Percentiles rank a stretch among this genome's conserved stretches.
Conservation (phyloP, 2,329 filamentous ascomycete species). For the Incumbomyces delicatus region DNA sequence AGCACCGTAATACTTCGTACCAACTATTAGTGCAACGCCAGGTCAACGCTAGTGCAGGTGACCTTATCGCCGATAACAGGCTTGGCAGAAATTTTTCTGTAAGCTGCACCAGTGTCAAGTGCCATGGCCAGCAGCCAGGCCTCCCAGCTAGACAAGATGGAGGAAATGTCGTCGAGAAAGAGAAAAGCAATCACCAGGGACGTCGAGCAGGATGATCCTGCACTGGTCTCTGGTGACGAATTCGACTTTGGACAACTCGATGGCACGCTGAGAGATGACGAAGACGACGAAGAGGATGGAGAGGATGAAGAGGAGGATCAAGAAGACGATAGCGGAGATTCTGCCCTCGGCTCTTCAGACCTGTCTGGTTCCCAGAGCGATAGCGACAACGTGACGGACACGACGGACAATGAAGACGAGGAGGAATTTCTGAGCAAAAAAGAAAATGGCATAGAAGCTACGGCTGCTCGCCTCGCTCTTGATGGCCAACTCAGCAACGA, state of each 20-base stretch:
- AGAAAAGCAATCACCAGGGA: conserved; percentile 54
- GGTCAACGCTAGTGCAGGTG: no score
- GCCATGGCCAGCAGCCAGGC: not conserved
- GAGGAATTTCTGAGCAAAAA: conserved; percentile 18
- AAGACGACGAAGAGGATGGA: conserved; percentile 27
- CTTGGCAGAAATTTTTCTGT: not conserved
- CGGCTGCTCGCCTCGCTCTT: no score
- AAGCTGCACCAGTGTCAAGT: not conserved
- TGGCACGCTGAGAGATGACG: conserved; percentile 33
- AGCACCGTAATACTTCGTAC: no score
- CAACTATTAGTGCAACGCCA: no score
- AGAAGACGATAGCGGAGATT: conserved; percentile 9
- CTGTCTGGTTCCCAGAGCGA: conserved; percentile 25
- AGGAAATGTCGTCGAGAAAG: conserved; percentile 39
- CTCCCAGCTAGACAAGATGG: conserved; percentile 10
- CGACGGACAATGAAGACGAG: conserved; percentile 35
- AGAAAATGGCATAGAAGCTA: no score
- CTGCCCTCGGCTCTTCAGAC: conserved; percentile 2
- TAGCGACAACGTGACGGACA: conserved; percentile 46
- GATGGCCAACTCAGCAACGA: no score
- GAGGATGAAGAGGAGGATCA: conserved; percentile 33
- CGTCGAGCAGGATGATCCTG: conserved; percentile 33
- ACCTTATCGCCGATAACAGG: not conserved
- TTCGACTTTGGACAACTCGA: conserved; percentile 39
- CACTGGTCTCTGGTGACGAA: conserved; percentile 51